These are phyloP conservation scores for Colletotrichum somersetense DNA, from an alignment of 2,329 filamentous ascomycete genomes.

Conservation along the genomic window DNA sequence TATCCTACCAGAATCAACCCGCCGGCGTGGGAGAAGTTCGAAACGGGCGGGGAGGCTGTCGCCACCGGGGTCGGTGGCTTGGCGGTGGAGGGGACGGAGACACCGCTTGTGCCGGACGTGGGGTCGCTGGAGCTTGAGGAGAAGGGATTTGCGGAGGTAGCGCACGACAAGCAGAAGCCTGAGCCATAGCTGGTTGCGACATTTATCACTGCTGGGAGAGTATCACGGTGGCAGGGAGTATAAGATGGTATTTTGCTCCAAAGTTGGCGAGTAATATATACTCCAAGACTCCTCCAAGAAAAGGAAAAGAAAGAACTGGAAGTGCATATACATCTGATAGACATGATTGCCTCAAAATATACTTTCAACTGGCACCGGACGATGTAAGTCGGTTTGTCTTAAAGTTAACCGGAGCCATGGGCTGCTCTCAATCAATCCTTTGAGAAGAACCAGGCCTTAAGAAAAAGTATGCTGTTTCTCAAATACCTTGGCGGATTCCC, in stretches of 20 bases:
- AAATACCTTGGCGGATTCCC: not conserved
- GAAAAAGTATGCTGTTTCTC: not conserved
- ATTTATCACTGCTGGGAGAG: not conserved
- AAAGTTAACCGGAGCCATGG: not conserved
- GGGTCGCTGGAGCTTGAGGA: constrained; percentile 64
- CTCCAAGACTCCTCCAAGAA: not conserved
- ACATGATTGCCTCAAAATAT: not conserved
- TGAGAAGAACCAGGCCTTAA: not conserved
- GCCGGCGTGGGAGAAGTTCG: constrained; percentile 72
- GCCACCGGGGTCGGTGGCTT: constrained; percentile 43
- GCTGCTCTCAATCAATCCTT: not conserved
- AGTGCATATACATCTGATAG: too few species aligned
- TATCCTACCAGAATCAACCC: constrained; percentile 76
- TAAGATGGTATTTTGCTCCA: not conserved
- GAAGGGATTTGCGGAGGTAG: constrained; percentile 63
- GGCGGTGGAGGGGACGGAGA: constrained; percentile 60
- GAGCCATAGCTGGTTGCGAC: not conserved
- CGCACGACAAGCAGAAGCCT: constrained; percentile 48
- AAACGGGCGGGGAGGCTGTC: constrained; percentile 39
- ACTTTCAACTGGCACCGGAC: not conserved
- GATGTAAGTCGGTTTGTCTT: not conserved
- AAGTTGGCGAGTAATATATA: not conserved
- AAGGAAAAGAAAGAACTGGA: not conserved
- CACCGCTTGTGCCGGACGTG: constrained; percentile 61
- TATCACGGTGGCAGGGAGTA: too few species aligned